Conservation (phyloP, 73 alveolate genomes). For the Paramecium octaurelia region DNA sequence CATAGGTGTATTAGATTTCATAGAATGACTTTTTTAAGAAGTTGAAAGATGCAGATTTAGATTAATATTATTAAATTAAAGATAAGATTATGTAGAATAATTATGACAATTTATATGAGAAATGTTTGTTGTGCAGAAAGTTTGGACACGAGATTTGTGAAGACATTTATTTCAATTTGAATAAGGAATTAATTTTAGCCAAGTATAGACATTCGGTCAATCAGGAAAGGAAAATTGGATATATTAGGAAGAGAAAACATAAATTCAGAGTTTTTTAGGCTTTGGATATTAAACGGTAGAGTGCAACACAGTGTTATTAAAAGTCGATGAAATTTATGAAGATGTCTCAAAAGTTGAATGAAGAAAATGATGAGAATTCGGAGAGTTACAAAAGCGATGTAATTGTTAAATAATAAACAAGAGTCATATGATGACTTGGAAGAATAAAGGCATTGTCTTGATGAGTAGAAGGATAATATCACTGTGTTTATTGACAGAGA, state of each 20-base stretch:
- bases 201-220: not conserved
- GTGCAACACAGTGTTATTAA: not conserved
- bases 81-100: not conserved
- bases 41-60: constrained; percentile 14
- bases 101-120: not conserved
- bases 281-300: not conserved
- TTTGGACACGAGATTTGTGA: constrained; percentile 29
- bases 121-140: constrained; percentile 8
- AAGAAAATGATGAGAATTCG: not conserved
- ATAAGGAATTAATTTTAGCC: not conserved
- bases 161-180: not conserved
- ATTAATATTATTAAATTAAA: not conserved
- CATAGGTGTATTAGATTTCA: not conserved
- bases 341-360: not conserved
- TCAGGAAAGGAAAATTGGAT: not conserved
- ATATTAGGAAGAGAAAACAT: not conserved
- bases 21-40: not conserved
- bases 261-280: not conserved
- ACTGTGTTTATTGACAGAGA: not conserved
- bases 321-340: not conserved
- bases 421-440: constrained; percentile 40
- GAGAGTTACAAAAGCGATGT: not conserved
- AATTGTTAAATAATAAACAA: not conserved
- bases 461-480: not conserved
- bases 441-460: not conserved